Percentiles rank a stretch among this genome's conserved stretches.
Conservation (phyloP, 345 rosid species). For the Salix koriyanagi region DNA sequence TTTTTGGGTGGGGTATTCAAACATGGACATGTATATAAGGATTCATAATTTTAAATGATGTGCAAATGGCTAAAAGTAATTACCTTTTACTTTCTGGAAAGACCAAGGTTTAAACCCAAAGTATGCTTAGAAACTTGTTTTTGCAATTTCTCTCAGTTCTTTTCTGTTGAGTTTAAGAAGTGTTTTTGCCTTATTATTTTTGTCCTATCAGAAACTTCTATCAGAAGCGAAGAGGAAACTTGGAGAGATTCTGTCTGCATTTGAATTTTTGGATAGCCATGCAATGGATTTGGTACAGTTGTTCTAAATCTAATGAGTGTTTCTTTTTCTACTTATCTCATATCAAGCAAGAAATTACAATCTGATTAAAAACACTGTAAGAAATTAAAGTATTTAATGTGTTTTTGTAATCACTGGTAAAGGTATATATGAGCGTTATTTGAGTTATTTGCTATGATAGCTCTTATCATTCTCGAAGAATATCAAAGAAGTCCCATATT, state of each 20-base stretch:
- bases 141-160: too few relatives aligned
- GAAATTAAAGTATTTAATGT: neutral
- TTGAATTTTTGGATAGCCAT: conserved; percentile 75
- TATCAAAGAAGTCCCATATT: neutral
- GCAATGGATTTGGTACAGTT: conserved; percentile 69
- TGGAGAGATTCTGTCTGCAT: conserved; percentile 90
- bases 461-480: neutral
- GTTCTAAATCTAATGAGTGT: conserved; percentile 2
- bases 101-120: neutral
- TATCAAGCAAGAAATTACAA: neutral
- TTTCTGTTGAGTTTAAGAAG: neutral
- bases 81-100: neutral
- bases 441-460: neutral
- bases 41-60: too few relatives aligned
- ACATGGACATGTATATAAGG: too few relatives aligned
- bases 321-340: neutral
- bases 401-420: neutral
- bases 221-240: conserved; percentile 81
- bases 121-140: neutral
- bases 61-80: neutral
- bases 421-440: neutral
- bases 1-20: too few relatives aligned
- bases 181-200: conserved; percentile 7
- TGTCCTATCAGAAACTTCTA: conserved; percentile 61
- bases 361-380: neutral